Conservation (phyloP, 176 grass and related monocot genomes). For the Guadua angustifolia region DNA sequence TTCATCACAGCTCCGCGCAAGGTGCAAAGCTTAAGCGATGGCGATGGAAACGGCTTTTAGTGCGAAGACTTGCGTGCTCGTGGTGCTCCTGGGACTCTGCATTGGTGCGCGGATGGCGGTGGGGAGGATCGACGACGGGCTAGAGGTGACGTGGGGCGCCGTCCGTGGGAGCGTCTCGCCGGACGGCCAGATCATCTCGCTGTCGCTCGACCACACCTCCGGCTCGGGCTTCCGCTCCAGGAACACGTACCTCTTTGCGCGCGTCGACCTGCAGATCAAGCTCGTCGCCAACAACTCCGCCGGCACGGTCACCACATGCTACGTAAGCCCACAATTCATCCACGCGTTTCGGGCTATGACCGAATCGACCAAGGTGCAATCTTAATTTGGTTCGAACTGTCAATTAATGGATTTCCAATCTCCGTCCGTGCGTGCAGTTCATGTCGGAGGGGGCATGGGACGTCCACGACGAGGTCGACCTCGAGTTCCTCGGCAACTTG, state of each 20-base stretch:
- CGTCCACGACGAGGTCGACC: constrained; percentile 82
- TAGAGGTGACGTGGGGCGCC: constrained; percentile 59
- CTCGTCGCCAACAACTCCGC: constrained; percentile 77
- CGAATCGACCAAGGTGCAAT: background rate
- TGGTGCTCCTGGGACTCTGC: constrained; percentile 34
- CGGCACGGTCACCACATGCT: constrained; percentile 84
- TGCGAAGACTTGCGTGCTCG: background rate
- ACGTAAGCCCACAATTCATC: constrained; percentile 42
- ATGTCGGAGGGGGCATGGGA: constrained; percentile 62
- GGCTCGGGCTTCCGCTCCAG: constrained; percentile 77
- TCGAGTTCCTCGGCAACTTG: constrained; percentile 82
- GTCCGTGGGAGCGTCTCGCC: constrained; percentile 38
- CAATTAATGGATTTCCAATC: background rate
- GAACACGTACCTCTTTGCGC: constrained; percentile 65
- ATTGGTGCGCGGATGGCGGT: background rate
- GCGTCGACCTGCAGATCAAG: constrained; percentile 74
- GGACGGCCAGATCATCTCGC: constrained; percentile 44
- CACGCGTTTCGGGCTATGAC: background rate
- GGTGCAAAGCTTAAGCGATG: background rate
- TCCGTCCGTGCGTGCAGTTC: constrained; percentile 37
- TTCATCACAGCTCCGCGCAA: background rate
- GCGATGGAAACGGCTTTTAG: background rate
- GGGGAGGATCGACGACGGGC: constrained; percentile 39
- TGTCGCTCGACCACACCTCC: constrained; percentile 50
- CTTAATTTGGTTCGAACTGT: background rate